Evolutionary conservation across 768 basidiomycete genomes (phyloP), one percentile per base, ranked within the genome.

Genomic region (Rhodotorula paludigena): DNA sequence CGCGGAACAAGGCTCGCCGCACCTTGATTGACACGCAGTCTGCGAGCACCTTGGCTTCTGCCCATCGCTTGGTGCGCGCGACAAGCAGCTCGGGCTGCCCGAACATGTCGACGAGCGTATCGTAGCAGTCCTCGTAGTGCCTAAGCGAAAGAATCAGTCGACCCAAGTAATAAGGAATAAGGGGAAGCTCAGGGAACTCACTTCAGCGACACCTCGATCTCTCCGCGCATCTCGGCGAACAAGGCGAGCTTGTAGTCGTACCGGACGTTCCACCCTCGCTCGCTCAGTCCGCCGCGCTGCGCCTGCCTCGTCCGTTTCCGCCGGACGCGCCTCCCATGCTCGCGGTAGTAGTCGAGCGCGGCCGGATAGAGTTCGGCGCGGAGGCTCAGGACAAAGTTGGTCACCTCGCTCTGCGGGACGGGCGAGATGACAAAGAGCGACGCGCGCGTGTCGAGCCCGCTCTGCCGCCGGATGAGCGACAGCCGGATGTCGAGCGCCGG

Each of bases 161-260:
- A n/a, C n/a, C 39, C 66, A 16, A 39, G n/a, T 12, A 25, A 52
- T 21, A 53, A 33, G 51, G 69, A 32, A 10, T 45, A 21, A 45
- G 23, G 4, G 18, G 5, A n/a, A 25, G 44, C 23, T 12, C 18
- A 67, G 38, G 35, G 25, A 52, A 81, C 86, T 71, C 71, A 93
- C 92, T 92, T 92, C 66, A 94, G 81, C 1, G 93, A 91, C 15
- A 92, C 87, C 74, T 97, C 92, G 66, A 89, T 85, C 77, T 98
- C 94, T 20, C 89, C 86, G 64, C 93, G 81, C 76, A 97, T 92
- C 78, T 99, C 94, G 0, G 94, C 92, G 78, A 97, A 98, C 73
- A 89, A 88, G 0, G 89, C 96, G 84, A 93, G 89, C 80, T 98
- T 99, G 82, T 92, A 98, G 77, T 97, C 93, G 75, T 97, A 97